Percentiles rank a stretch among this genome's conserved stretches.
Evolutionary conservation across 2,329 filamentous ascomycete species (phyloP).

Genomic region (Ophiostoma ulmi): DNA sequence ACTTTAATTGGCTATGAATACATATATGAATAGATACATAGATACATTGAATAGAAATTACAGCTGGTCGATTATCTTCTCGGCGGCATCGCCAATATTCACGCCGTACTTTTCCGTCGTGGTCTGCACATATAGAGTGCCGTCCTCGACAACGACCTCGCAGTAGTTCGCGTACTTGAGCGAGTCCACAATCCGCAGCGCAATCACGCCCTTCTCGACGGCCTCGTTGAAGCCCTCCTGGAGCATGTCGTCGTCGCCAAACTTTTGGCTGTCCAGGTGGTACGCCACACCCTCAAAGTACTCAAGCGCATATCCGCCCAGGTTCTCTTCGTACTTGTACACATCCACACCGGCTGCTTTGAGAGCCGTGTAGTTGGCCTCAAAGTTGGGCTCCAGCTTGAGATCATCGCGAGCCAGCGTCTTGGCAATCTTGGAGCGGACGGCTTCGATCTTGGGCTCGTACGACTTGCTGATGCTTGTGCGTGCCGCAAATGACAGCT

Average conservation of each 20-base stretch:
- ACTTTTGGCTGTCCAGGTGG: constrained; percentile 26
- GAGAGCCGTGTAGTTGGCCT: constrained; percentile 41
- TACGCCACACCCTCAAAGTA: constrained; percentile 42
- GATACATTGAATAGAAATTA: constrained; percentile 24
- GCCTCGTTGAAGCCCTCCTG: constrained; percentile 46
- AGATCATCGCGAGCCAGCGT: constrained; percentile 38
- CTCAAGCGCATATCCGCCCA: constrained; percentile 39
- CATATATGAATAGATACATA: too few relatives aligned
- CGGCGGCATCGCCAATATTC: constrained; percentile 36
- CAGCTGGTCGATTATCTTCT: constrained; percentile 37
- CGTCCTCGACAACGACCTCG: constrained; percentile 46
- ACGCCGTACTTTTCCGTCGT: constrained; percentile 33
- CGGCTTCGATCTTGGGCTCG: constrained; percentile 40
- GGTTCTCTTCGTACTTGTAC: constrained; percentile 41
- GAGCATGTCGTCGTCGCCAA: constrained; percentile 40
- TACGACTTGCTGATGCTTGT: constrained; percentile 42
- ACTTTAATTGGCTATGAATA: not conserved
- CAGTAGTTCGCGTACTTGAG: constrained; percentile 40
- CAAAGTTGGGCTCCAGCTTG: constrained; percentile 45
- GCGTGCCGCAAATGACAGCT: constrained; percentile 43
- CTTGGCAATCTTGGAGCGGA: constrained; percentile 37
- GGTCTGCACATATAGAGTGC: constrained; percentile 43
- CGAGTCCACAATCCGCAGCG: constrained; percentile 45
- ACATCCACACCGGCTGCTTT: constrained; percentile 34
- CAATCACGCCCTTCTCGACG: constrained; percentile 41